Evolutionary conservation across 2,329 filamentous ascomycete genomes (phyloP), one percentile per base, ranked within the genome.

Genomic region (Claviceps purpurea): DNA sequence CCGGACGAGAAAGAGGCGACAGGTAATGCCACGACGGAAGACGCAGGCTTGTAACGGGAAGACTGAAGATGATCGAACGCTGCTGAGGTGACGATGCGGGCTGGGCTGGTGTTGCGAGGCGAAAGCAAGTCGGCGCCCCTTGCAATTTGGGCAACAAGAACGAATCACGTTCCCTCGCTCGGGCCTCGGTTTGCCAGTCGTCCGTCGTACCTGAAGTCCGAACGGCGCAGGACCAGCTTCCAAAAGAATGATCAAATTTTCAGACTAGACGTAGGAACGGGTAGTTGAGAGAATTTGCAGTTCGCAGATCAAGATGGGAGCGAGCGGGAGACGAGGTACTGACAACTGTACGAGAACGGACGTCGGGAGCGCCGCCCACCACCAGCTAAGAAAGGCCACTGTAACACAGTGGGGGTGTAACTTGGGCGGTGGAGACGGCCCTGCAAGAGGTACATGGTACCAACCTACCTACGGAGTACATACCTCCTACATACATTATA

Each of bases 81-180:
- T 44, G 8, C 10, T 16, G 22, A 34, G 34, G 20, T 47, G 39
- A 48, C 24, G 54, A 55, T 24, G 50, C 37, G 38, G 20, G 39
- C 47, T 43, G 38, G 20, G 39, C 47, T 43, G 42, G 13, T 43
- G 38, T 45, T 40, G 47, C 42, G 24, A 52, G 38, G 30, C 47
- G 49, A 51, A 37, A 46, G 37, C 40, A 42, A 34, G 44, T 14
- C 39, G 50, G 18, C 45, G 42, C 45, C 49, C 45, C 46, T 47
- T 52, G 46, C 46, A 45, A 47, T 49, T 45, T 52, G 45, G 49
- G 40, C 40, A 30, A 50, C 49, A 41, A 39, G 37, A 46, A 52
- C n/a, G 52, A 47, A 50, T 26, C 26, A 50, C 38, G 44, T 37
- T 45, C 37, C 50, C 50, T 53, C 55, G 50, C 52, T 56, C 49